Conservation (phyloP, 2,329 filamentous ascomycete species). For the Zarea fungicola region DNA sequence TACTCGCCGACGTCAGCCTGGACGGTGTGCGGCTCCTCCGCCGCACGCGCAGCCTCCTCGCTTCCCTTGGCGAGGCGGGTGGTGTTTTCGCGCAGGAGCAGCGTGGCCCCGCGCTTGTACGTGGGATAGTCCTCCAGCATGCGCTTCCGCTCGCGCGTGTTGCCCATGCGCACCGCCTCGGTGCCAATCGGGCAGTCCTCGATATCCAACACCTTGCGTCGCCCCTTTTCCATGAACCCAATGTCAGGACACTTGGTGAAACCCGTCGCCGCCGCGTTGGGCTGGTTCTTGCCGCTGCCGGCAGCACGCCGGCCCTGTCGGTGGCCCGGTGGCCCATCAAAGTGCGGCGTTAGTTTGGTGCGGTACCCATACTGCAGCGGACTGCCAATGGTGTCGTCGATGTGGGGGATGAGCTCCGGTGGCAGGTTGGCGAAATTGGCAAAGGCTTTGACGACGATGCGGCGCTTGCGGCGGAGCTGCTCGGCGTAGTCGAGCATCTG, state of each 20-base stretch:
- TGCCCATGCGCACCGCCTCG: conserved; percentile 71
- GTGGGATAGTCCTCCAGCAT: conserved; percentile 64
- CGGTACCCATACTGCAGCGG: conserved; percentile 90
- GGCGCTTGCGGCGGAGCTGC: conserved; percentile 78
- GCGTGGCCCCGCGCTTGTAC: conserved; percentile 78
- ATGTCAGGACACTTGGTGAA: conserved; percentile 69
- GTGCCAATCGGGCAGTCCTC: conserved; percentile 97
- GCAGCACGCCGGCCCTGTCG: conserved; percentile 45
- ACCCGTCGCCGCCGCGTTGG: conserved; percentile 28
- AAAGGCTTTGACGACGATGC: conserved; percentile 87
- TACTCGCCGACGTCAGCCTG: conserved; percentile 50
- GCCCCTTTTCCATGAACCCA: conserved; percentile 87
- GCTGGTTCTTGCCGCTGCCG: conserved; percentile 26
- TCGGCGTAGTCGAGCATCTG: conserved; percentile 91
- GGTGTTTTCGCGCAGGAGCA: conserved; percentile 84
- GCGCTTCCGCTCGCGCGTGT: conserved; percentile 71
- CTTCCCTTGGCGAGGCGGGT: conserved; percentile 53
- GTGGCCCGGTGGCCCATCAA: conserved; percentile 66
- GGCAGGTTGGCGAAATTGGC: conserved; percentile 82
- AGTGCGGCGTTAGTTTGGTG: conserved; percentile 96
- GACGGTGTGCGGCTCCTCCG: conserved; percentile 29
- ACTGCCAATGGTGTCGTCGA: conserved; percentile 82
- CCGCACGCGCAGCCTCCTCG: conserved; percentile 22
- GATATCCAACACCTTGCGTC: conserved; percentile 77
- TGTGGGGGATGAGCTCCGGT: conserved; percentile 65